Conservation (phyloP, 2,329 filamentous ascomycete genomes). For the Monosporascus sp. region DNA sequence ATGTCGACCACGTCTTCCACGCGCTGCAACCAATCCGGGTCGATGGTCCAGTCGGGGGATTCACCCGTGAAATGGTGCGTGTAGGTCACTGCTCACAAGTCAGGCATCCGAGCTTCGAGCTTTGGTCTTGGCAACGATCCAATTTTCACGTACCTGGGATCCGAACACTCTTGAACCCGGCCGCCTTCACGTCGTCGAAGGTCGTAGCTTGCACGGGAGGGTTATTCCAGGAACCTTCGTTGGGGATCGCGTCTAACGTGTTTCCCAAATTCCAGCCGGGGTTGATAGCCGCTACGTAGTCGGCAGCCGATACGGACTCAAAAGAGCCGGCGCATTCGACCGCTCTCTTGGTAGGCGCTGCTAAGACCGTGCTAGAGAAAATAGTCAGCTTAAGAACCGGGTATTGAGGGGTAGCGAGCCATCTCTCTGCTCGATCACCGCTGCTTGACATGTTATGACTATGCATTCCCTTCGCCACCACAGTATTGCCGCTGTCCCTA, state of each 20-base stretch:
- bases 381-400: background rate
- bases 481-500: no score
- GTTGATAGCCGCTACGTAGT: conserved; percentile 42
- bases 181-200: conserved; percentile 45
- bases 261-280: conserved; percentile 59
- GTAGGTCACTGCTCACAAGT: conserved; percentile 43
- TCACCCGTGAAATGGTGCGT: conserved; percentile 48
- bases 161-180: conserved; percentile 53
- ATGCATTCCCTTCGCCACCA: no score
- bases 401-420: no score
- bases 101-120: background rate
- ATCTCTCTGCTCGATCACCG: no score
- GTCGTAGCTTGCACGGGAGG: conserved; percentile 42
- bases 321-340: conserved; percentile 36
- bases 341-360: background rate
- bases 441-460: no score
- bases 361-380: background rate
- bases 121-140: background rate
- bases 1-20: conserved; percentile 54
- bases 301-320: conserved; percentile 37
- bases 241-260: conserved; percentile 50
- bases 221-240: conserved; percentile 57
- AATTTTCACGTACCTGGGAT: conserved; percentile 37
- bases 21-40: conserved; percentile 49
- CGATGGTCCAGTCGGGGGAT: conserved; percentile 49